These are phyloP conservation scores for Rhizophlyctis rosea DNA, from an alignment of 192 early-diverging fungal species.

Conservation along the genomic window DNA sequence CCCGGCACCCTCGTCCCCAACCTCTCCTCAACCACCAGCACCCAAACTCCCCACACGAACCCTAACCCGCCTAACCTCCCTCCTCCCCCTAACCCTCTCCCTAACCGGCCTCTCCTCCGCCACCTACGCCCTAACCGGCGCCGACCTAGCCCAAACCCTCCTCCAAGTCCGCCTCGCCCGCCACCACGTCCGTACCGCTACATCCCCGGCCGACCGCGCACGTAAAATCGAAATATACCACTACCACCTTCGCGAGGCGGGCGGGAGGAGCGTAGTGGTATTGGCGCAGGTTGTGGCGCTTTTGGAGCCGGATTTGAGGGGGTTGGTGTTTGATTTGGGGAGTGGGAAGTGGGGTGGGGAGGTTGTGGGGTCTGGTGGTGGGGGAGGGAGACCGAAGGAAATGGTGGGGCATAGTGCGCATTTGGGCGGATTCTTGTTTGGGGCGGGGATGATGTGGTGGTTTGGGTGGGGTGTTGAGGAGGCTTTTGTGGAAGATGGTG, in stretches of 20 bases:
- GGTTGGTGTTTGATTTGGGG: not conserved
- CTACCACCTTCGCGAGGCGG: not conserved
- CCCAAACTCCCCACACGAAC: too few relatives aligned
- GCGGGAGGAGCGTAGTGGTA: not conserved
- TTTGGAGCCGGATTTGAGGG: not conserved
- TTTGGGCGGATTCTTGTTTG: slow-evolving; percentile 6
- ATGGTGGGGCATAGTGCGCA: slow-evolving; percentile 5
- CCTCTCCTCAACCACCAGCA: too few relatives aligned
- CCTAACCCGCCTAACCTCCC: not conserved
- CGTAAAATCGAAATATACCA: too few relatives aligned
- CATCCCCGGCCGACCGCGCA: not conserved
- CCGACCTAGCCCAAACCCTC: not conserved
- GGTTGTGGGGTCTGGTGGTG: too few relatives aligned
- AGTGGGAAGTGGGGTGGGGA: too few relatives aligned
- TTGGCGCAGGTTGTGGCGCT: not conserved
- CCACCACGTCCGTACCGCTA: not conserved
- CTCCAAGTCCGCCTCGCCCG: not conserved
- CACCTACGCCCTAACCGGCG: not conserved
- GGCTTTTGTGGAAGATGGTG: too few relatives aligned
- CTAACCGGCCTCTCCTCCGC: not conserved
- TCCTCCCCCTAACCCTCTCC: not conserved
- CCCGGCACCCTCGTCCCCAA: too few relatives aligned
- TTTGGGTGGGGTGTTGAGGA: too few relatives aligned
- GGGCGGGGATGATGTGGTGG: not conserved
- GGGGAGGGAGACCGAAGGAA: too few relatives aligned